Percentiles rank a stretch among this genome's conserved stretches.
Conservation (phyloP, 177 flowering plant genomes). For the Tripterygium wilfordii region DNA sequence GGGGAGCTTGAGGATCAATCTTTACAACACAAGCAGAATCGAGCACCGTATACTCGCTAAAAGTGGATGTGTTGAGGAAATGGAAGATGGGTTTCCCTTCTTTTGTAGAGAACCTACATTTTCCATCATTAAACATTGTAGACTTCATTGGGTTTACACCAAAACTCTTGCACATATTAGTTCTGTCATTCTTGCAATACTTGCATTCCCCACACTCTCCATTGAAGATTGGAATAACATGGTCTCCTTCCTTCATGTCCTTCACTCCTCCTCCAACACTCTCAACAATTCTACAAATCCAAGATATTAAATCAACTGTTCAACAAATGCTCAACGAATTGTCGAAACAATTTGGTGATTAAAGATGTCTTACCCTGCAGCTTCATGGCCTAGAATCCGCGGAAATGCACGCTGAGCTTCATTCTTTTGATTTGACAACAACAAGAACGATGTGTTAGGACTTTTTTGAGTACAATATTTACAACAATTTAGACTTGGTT, state of each 20-base stretch:
- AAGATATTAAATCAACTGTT: neutral
- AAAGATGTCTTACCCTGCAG: constrained; percentile 56
- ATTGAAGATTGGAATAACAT: constrained; percentile 63
- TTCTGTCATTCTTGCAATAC: constrained; percentile 41
- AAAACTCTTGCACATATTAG: constrained; percentile 48
- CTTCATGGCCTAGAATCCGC: constrained; percentile 71
- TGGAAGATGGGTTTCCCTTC: constrained; percentile 63
- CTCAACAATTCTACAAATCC: constrained; percentile 45
- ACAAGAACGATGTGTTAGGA: too few relatives aligned
- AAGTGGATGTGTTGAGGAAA: constrained; percentile 74
- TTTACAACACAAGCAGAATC: constrained; percentile 69
- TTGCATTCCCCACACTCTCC: constrained; percentile 62
- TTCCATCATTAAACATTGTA: constrained; percentile 52
- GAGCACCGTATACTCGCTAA: constrained; percentile 66
- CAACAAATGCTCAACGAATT: neutral
- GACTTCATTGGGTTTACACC: constrained; percentile 51
- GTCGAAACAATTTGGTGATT: too few relatives aligned
- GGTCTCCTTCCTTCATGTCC: constrained; percentile 57
- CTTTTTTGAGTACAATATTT: too few relatives aligned
- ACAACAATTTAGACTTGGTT: too few relatives aligned
- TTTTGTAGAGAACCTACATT: constrained; percentile 38
- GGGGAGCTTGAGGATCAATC: constrained; percentile 38
- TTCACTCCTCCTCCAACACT: constrained; percentile 66
- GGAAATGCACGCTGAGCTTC: constrained; percentile 49
- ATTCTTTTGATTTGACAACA: constrained; percentile 21